phyloP scores from a whole-genome alignment of 345 rosid species.

The Brassica juncea region DNA sequence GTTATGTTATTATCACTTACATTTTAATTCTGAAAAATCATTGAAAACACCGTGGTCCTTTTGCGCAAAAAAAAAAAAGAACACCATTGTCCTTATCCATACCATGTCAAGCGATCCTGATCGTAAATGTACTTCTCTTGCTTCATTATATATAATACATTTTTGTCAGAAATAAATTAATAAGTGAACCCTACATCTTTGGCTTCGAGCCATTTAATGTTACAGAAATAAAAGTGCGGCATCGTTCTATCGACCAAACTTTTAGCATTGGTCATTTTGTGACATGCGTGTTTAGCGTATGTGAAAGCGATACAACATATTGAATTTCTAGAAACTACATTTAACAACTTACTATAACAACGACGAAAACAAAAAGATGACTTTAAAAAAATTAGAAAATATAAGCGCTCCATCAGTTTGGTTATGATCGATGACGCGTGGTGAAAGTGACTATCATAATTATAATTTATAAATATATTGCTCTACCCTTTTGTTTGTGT shows the following conservation, averaged over 20 bases:
- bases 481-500: not conserved
- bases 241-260: not conserved
- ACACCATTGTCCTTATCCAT: not conserved
- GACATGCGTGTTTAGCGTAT: not conserved
- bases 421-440: not conserved
- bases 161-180: not conserved
- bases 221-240: not conserved
- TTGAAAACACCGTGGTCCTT: not conserved
- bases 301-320: not conserved
- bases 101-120: not conserved
- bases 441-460: not conserved
- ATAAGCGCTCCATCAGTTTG: not conserved
- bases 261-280: not conserved
- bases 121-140: not conserved
- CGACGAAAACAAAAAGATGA: not conserved
- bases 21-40: not conserved
- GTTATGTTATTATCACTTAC: not conserved
- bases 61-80: too few species aligned
- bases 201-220: not conserved
- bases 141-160: not conserved
- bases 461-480: not conserved
- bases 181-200: not conserved
- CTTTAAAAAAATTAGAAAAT: not conserved
- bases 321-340: not conserved
- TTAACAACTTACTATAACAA: not conserved